Conservation (phyloP, 441 rosid genomes). For the Euphorbia celastroides region DNA sequence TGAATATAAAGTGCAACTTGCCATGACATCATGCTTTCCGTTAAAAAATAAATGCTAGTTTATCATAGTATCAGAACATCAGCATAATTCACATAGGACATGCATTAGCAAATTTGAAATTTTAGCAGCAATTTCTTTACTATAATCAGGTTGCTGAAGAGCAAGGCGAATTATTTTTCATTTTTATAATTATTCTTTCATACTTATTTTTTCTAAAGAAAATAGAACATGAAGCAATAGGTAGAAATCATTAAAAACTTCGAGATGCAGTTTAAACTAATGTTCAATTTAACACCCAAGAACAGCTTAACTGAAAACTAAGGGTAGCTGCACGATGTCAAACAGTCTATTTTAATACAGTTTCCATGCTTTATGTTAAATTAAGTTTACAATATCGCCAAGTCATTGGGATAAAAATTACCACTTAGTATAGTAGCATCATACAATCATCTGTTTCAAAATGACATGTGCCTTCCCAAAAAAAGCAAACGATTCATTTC, state of each 20-base stretch:
- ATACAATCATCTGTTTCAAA: background rate
- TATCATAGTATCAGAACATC: too few species aligned
- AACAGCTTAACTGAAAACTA: background rate
- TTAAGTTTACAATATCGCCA: background rate
- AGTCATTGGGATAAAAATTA: background rate
- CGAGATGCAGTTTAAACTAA: background rate
- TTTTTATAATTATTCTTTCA: background rate
- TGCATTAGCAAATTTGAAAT: background rate
- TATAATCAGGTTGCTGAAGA: background rate
- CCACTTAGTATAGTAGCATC: background rate
- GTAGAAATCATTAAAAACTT: background rate
- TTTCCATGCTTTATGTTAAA: conserved; percentile 2
- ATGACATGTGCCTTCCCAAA: background rate
- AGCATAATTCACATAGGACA: background rate
- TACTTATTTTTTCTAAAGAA: background rate
- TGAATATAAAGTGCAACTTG: background rate
- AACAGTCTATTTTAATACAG: background rate
- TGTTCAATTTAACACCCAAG: conserved; percentile 8
- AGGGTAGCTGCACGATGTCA: background rate
- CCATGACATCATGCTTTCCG: background rate
- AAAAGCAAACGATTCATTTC: background rate
- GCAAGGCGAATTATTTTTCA: background rate
- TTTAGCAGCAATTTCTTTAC: background rate
- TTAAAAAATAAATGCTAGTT: background rate
- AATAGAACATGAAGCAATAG: background rate